Evolutionary conservation across 2,329 filamentous ascomycete species (phyloP).

Genomic region (Emmonsiellopsis sp.): DNA sequence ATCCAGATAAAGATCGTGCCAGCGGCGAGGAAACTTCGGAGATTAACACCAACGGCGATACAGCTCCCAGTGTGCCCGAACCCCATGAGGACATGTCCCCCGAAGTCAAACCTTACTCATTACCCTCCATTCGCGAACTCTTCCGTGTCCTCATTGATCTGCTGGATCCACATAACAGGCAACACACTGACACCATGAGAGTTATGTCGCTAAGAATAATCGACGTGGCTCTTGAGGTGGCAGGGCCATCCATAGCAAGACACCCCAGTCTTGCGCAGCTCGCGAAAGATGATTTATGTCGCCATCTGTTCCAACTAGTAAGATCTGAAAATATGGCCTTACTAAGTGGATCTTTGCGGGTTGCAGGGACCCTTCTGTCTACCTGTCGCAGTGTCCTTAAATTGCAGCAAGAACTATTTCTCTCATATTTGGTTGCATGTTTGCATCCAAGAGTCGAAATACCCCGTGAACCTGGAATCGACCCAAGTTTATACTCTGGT

Average conservation of each 20-base stretch:
- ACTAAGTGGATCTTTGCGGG: constrained; percentile 81
- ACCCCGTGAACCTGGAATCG: constrained; percentile 78
- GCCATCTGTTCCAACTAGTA: constrained; percentile 90
- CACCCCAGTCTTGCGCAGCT: constrained; percentile 81
- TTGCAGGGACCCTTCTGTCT: constrained; percentile 80
- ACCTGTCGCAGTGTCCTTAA: constrained; percentile 88
- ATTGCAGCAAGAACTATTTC: constrained; percentile 89
- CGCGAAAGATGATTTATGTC: constrained; percentile 86
- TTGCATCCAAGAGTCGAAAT: constrained; percentile 92
- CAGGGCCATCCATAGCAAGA: constrained; percentile 85
- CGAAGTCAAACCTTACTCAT: constrained; percentile 75
- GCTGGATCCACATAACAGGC: constrained; percentile 82
- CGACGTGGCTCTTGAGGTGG: constrained; percentile 92
- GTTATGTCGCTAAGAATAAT: constrained; percentile 97
- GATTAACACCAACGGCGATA: constrained; percentile 22
- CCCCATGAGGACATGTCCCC: constrained; percentile 37
- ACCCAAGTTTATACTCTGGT: constrained; percentile 82
- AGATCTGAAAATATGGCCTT: constrained; percentile 94
- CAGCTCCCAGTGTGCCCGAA: constrained; percentile 22
- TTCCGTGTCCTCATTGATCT: constrained; percentile 91
- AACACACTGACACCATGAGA: constrained; percentile 88
- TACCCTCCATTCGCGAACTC: constrained; percentile 88
- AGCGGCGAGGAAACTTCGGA: constrained; percentile 27
- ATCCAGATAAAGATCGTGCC: constrained; percentile 21
- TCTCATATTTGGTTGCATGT: constrained; percentile 90